Evolutionary conservation across 306 rosid species (phyloP).

Genomic region (Gastrolobium bilobum): DNA sequence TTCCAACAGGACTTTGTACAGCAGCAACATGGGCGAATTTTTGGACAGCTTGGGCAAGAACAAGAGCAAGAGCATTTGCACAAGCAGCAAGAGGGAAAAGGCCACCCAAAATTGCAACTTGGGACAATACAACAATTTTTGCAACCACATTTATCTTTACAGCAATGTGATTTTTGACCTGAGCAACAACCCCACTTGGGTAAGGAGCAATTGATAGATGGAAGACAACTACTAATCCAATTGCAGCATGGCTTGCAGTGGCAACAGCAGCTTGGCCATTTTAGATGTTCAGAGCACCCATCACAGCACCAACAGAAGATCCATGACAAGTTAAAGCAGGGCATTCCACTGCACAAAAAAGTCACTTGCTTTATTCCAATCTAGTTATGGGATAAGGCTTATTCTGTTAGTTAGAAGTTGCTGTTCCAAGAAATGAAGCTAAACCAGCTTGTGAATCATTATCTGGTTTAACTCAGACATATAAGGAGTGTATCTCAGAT

Average conservation of each 20-base stretch:
- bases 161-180: slow-evolving; percentile 54
- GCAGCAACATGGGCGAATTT: slow-evolving; percentile 53
- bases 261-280: slow-evolving; percentile 56
- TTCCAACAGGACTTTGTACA: slow-evolving; percentile 68
- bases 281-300: slow-evolving; percentile 53
- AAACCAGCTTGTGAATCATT: too few species aligned
- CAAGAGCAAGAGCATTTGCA: slow-evolving; percentile 68
- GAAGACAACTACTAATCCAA: slow-evolving; percentile 44
- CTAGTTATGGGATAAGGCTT: background rate
- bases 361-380: slow-evolving; percentile 5
- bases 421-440: too few species aligned
- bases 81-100: slow-evolving; percentile 60
- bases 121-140: slow-evolving; percentile 42
- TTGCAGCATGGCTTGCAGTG: slow-evolving; percentile 40
- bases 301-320: slow-evolving; percentile 67
- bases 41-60: slow-evolving; percentile 65
- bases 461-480: too few species aligned
- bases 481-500: too few species aligned
- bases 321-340: slow-evolving; percentile 71
- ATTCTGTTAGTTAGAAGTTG: too few species aligned
- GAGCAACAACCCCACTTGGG: slow-evolving; percentile 62
- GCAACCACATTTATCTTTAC: slow-evolving; percentile 56
- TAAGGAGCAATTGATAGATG: slow-evolving; percentile 54
- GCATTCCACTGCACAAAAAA: slow-evolving; percentile 62
- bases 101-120: slow-evolving; percentile 60